A percentile compares a stretch with the other conserved stretches of the same genome.
Conservation (phyloP, 495 filamentous ascomycete species). For the Sordaria brevicollis region DNA sequence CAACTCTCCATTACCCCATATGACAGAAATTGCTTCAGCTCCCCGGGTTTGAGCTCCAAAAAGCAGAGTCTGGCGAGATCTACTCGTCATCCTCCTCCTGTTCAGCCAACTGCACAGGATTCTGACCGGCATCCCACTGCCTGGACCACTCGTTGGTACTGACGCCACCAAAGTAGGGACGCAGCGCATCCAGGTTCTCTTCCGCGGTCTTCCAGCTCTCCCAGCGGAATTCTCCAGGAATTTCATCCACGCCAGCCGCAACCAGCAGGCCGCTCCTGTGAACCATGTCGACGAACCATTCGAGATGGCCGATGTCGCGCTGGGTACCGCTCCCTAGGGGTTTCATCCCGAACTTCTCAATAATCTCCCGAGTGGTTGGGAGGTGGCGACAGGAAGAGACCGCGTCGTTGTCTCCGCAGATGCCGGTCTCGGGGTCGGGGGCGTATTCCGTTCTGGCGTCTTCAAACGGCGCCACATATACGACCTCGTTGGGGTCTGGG, state of each 20-base stretch:
- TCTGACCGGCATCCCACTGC: neutral
- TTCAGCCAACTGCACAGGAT: neutral
- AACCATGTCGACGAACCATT: neutral
- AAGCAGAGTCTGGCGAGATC: too few species aligned
- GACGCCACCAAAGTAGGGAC: neutral
- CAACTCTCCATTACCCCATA: neutral
- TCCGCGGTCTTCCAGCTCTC: neutral
- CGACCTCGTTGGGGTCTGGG: too few species aligned
- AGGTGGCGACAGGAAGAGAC: too few species aligned
- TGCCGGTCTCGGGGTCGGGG: too few species aligned
- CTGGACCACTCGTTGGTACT: neutral
- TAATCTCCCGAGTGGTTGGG: neutral
- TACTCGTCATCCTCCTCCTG: neutral
- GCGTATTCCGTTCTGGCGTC: too few species aligned
- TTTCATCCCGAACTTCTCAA: neutral
- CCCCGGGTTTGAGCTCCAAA: neutral
- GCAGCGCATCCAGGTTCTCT: neutral
- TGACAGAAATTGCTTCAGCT: neutral
- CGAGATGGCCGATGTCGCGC: neutral
- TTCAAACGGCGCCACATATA: too few species aligned
- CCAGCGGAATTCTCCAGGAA: neutral
- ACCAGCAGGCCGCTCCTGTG: neutral
- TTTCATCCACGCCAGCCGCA: neutral
- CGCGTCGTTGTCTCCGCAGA: too few species aligned
- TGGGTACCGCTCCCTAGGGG: neutral